Evolutionary conservation across 331 rosid genomes (phyloP), one percentile per base, ranked within the genome.

Genomic region (Spiraea crenata): DNA sequence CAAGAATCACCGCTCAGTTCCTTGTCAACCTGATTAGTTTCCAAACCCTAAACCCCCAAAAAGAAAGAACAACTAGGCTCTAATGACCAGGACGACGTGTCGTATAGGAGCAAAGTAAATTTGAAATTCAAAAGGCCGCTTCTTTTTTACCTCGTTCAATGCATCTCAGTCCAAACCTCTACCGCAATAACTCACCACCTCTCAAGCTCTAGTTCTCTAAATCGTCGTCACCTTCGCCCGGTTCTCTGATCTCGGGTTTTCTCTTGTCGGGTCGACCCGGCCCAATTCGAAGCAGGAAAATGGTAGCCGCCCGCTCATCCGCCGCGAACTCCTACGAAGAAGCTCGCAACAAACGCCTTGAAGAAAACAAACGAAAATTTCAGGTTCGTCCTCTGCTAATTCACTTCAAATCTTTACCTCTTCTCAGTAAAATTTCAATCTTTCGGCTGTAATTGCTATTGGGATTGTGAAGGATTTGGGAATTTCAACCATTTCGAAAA

Each of bases 351-450:
- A 83, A 76, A 73, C 86, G 89, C 51, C 84, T 90, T 40, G 92
- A 84, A 76, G 87, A 82, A 75, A 90, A 88, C 82, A 84, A 76
- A 65, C 88, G 80, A 85, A 80, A 81, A 56, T 86, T 90, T 80
- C 79, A 85, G 95, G 96, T 90, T n/a, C 55, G 42, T 5, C 5
- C 5, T 46, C 73, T 69, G 40, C 12, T 0, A 54, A 41, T 55
- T 9, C 72, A 48, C 14, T 25, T 63, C 45, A 34, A 2, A 11
- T 8, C 25, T 37, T 31, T 4, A 70, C 48, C 13, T 13, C 57
- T 47, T 73, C 19, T 6, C 15, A 2, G 7, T 6, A 17, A 54
- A 41, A 10, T 20, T 69, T 55, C 19, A 20, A 14, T 55, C 63
- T 55, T 55, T 68, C 3, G 0, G 51, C 31, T 54, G 15, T 16